A percentile compares a stretch with the other conserved stretches of the same genome.
Evolutionary conservation across 495 filamentous ascomycete species (phyloP).

Genomic region (Friedmanniomyces endolithicus): DNA sequence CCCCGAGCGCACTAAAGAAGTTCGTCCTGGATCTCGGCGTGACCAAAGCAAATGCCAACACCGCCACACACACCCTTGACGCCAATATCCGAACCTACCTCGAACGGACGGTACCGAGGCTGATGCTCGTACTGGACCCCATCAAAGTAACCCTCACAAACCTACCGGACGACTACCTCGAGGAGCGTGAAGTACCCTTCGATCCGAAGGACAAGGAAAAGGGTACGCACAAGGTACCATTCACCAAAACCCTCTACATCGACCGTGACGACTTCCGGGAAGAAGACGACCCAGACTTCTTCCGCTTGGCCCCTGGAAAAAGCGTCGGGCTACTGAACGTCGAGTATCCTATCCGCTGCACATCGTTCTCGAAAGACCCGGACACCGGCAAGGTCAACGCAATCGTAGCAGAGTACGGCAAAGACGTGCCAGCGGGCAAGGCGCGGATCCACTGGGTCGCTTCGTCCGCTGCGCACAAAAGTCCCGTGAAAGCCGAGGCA

Average conservation of each 20-base stretch:
- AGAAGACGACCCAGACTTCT: conserved; percentile 67
- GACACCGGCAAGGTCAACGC: conserved; percentile 55
- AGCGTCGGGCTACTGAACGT: conserved; percentile 75
- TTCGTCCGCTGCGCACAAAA: conserved; percentile 42
- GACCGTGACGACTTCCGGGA: conserved; percentile 88
- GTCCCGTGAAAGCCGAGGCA: conserved; percentile 62
- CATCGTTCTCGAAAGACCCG: conserved; percentile 59
- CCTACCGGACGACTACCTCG: conserved; percentile 50
- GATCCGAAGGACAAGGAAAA: conserved; percentile 54
- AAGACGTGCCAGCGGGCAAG: conserved; percentile 45
- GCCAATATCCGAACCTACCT: conserved; percentile 68
- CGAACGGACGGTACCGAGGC: conserved; percentile 68
- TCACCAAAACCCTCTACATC: conserved; percentile 82
- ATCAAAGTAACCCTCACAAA: conserved; percentile 63
- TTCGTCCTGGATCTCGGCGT: conserved; percentile 87
- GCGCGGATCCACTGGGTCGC: conserved; percentile 87
- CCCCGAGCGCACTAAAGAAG: conserved; percentile 71
- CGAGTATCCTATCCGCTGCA: conserved; percentile 71
- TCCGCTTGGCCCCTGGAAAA: conserved; percentile 86
- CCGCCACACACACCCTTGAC: conserved; percentile 65
- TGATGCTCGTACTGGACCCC: conserved; percentile 68
- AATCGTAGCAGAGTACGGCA: conserved; percentile 43
- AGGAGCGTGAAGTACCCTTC: conserved; percentile 56
- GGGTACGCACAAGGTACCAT: conserved; percentile 47
- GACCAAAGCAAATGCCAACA: conserved; percentile 58